Base-by-base conservation (phyloP, 2,329 filamentous ascomycete species). In the Xylariaceae sp. region DNA sequence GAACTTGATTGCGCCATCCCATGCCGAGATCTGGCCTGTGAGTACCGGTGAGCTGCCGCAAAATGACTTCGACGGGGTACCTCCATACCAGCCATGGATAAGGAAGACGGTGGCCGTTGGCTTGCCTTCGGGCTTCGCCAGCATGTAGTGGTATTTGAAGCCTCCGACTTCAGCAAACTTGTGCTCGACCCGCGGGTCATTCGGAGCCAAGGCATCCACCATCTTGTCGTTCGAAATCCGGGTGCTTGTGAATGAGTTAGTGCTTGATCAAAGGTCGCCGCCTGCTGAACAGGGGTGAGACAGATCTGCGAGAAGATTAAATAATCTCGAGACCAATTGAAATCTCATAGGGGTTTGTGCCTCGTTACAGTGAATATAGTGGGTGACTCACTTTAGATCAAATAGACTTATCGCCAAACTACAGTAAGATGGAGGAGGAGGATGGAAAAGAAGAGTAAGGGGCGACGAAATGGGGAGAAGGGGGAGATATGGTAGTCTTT, bases 1-100 rank as follows among this genome's bases (percentile, higher is more conserved):
- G 92, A 58, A 97, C 89, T 74, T 97, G 93, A 75, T 91, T 88
- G 60, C 93, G 88, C 94, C 94, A 98, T 70, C 89, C 92, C 69
- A 92, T 87, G 7, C 86, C 85, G 16, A 95, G 75, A 74, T 96
- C 92, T 0, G 93, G 93, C 76, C 93, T 93, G 74, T 92, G 89
- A 69, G 90, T 9, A 40, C 12, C 8, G 61, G 53, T 61, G 9
- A 54, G 49, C 58, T 44, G 28, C 45, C 36, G 17, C 46, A 16
- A 23, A 21, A 14, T 19, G 17, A 24, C 12, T 39, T 34, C 12
- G 4, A 51, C 19, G 4, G 34, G 37, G 31, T 14, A 41, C 9
- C 24, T 24, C 16, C 53, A 47, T 61, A 71, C 69, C 66, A 72
- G 63, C 70, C 69, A 50, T 77, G 74, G 52, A 74, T 65, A 9